phyloP scores from a whole-genome alignment of 2,329 filamentous ascomycete species.

The Diplodia mutila region DNA sequence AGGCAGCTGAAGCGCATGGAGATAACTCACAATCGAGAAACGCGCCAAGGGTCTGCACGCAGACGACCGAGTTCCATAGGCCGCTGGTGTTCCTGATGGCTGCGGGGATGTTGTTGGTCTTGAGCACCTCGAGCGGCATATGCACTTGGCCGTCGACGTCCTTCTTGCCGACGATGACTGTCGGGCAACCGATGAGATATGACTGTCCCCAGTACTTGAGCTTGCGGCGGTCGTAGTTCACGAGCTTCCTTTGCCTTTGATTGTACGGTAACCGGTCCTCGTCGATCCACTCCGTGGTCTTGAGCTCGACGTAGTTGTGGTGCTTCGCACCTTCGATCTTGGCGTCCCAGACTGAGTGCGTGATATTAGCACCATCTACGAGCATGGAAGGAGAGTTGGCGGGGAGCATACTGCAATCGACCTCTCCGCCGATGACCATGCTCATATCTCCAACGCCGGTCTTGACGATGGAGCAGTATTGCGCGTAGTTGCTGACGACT shows the following conservation, averaged over 20 bases:
- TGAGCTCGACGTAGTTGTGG: slow-evolving; percentile 92
- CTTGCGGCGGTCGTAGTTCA: slow-evolving; percentile 85
- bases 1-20: too few species aligned
- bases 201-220: slow-evolving; percentile 97
- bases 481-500: slow-evolving; percentile 83
- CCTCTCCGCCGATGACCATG: slow-evolving; percentile 87
- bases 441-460: slow-evolving; percentile 79
- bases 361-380: not conserved
- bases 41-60: not conserved
- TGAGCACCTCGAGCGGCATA: slow-evolving; percentile 69
- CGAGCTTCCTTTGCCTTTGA: slow-evolving; percentile 64
- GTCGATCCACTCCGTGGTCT: slow-evolving; percentile 76
- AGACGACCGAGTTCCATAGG: not conserved
- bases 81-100: slow-evolving; percentile 56
- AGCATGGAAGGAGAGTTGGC: slow-evolving; percentile 26
- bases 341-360: slow-evolving; percentile 72
- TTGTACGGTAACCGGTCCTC: slow-evolving; percentile 29
- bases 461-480: slow-evolving; percentile 93
- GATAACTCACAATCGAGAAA: not conserved
- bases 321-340: slow-evolving; percentile 69
- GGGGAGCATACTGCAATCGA: slow-evolving; percentile 72
- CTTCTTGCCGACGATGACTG: slow-evolving; percentile 74
- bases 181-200: slow-evolving; percentile 89
- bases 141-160: slow-evolving; percentile 65
- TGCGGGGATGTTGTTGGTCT: slow-evolving; percentile 77